A percentile compares a stretch with the other conserved stretches of the same genome.
These are phyloP conservation scores for Moricandia arvensis DNA, from an alignment of 345 rosid species.

Conservation along the genomic window DNA sequence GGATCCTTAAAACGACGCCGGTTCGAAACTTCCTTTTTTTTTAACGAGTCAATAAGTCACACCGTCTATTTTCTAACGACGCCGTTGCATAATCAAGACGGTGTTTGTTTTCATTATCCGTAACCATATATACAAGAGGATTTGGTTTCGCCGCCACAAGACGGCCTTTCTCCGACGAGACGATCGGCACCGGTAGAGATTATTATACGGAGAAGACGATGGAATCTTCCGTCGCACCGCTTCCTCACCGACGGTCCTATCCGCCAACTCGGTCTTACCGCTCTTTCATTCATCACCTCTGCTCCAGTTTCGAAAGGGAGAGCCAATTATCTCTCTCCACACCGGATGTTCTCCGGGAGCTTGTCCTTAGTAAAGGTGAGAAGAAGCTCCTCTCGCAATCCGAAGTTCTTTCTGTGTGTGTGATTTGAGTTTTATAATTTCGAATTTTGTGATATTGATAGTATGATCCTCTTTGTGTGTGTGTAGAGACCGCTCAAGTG, in stretches of 20 bases:
- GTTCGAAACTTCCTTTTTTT: not conserved
- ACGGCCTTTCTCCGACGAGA: slow-evolving; percentile 23
- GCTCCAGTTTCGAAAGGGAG: slow-evolving; percentile 48
- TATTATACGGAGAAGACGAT: not conserved
- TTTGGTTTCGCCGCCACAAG: slow-evolving; percentile 16
- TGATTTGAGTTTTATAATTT: slow-evolving; percentile 2
- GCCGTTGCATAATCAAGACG: slow-evolving; percentile 17
- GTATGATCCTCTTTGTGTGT: not conserved
- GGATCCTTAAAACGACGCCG: slow-evolving; percentile 14
- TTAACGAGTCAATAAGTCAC: not conserved
- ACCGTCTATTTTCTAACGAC: slow-evolving; percentile 14
- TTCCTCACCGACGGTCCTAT: slow-evolving; percentile 17
- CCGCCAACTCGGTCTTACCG: slow-evolving; percentile 45
- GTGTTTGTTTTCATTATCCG: not conserved
- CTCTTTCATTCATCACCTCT: slow-evolving; percentile 43
- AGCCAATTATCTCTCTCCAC: slow-evolving; percentile 44
- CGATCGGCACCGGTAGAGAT: not conserved
- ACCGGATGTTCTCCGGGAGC: slow-evolving; percentile 35
- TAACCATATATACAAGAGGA: not conserved
- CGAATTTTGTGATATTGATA: not conserved
- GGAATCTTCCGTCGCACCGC: slow-evolving; percentile 8
- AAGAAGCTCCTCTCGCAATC: not conserved
- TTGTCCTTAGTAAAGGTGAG: slow-evolving; percentile 20
- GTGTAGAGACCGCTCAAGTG: slow-evolving; percentile 18
- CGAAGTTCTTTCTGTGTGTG: not conserved